Evolutionary conservation across 805 yeast species (phyloP).

Genomic region (Candida suzukii): DNA sequence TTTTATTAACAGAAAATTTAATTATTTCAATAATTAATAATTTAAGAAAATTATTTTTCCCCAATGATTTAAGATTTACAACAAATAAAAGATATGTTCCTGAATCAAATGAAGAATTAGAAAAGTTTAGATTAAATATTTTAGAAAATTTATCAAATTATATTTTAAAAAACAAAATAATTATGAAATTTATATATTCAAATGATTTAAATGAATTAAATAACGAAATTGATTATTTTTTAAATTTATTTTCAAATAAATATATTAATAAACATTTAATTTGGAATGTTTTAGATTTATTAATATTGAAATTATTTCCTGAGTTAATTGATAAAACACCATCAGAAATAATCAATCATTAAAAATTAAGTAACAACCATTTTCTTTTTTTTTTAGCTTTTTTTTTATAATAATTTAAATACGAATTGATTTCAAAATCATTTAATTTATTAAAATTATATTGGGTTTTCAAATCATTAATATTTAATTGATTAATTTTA

Average conservation of each 20-base stretch:
- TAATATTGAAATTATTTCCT: slow-evolving; percentile 32
- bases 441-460: no score
- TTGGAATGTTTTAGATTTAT: slow-evolving; percentile 34
- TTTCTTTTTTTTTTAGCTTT: not conserved
- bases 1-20: slow-evolving; percentile 12
- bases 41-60: slow-evolving; percentile 22
- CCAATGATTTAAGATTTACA: slow-evolving; percentile 19
- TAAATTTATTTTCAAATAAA: slow-evolving; percentile 28
- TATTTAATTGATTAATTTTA: no score
- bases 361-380: no score
- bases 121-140: slow-evolving; percentile 8
- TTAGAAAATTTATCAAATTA: slow-evolving; percentile 2
- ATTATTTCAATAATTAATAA: slow-evolving; percentile 7
- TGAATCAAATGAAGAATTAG: slow-evolving; percentile 18
- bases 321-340: slow-evolving; percentile 18
- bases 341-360: slow-evolving; percentile 5
- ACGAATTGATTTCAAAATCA: no score
- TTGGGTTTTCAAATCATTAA: no score
- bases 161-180: slow-evolving; percentile 1
- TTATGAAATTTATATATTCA: slow-evolving; percentile 4
- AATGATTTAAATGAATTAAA: slow-evolving; percentile 5
- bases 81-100: slow-evolving; percentile 25
- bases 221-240: slow-evolving; percentile 16
- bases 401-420: no score
- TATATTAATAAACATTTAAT: slow-evolving; percentile 36